These are phyloP conservation scores for Ustilago crameri DNA, from an alignment of 1,284 basidiomycete genomes.

Conservation along the genomic window DNA sequence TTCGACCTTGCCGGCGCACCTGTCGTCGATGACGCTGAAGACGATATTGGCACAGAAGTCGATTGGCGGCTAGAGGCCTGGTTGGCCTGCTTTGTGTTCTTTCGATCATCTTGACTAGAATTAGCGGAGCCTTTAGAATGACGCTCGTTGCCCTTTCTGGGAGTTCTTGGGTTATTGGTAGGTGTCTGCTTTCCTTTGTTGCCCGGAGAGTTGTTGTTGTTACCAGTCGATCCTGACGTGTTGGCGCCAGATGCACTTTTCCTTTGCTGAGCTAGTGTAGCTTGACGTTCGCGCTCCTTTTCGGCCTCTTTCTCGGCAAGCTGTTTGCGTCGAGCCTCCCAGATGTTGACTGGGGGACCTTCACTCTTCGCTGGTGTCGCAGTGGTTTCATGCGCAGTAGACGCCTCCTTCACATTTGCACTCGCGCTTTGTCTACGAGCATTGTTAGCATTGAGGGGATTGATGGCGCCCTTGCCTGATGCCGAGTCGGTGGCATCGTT, in stretches of 20 bases:
- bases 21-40: conserved; percentile 6
- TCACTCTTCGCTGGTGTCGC: conserved; percentile 1
- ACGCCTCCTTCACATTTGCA: not conserved
- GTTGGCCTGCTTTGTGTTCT: conserved; percentile 12
- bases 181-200: conserved; percentile 3
- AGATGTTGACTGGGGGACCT: conserved; percentile 46
- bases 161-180: not conserved
- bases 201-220: not conserved
- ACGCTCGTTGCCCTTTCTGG: conserved; percentile 20
- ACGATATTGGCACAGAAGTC: conserved; percentile 14
- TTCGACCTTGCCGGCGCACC: conserved; percentile 1
- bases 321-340: conserved; percentile 53
- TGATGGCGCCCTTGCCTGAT: conserved; percentile 5
- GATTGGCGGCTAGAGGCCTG: conserved; percentile 8
- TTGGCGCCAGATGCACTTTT: conserved; percentile 10
- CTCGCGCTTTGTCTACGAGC: conserved; percentile 2
- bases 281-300: conserved; percentile 26
- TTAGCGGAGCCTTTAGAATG: conserved; percentile 10
- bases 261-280: conserved; percentile 15
- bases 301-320: conserved; percentile 46
- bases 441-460: not conserved
- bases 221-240: conserved; percentile 1
- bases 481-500: conserved; percentile 9
- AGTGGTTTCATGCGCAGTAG: conserved; percentile 4
- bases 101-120: conserved; percentile 10